These are phyloP conservation scores for Tricholoma flavovirens DNA, from an alignment of 768 basidiomycete species.

Conservation along the genomic window DNA sequence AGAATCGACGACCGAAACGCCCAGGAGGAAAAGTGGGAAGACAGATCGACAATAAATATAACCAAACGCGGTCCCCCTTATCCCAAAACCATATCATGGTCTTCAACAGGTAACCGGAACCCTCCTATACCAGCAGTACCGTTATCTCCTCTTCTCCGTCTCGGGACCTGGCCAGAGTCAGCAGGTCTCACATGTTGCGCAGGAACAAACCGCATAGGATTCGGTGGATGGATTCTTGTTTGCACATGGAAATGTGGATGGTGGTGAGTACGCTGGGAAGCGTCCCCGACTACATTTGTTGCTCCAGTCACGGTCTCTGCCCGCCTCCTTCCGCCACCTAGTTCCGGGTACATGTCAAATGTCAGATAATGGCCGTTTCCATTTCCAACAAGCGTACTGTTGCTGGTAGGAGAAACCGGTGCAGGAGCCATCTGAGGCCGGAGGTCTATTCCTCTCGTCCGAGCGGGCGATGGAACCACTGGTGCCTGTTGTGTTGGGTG, in stretches of 20 bases:
- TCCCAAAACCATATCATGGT: conserved; percentile 17
- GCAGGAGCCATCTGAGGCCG: background rate
- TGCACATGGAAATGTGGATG: conserved; percentile 4
- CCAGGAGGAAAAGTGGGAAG: background rate
- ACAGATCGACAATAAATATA: background rate
- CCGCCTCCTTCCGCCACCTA: conserved; percentile 2
- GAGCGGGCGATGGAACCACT: background rate
- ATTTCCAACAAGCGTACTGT: background rate
- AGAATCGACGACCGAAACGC: background rate
- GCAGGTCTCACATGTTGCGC: background rate
- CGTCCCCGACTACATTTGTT: background rate
- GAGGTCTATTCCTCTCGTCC: background rate
- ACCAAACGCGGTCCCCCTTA: conserved; percentile 1
- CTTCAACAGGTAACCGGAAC: conserved; percentile 7
- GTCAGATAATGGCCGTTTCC: background rate
- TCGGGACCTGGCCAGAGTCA: background rate
- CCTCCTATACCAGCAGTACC: background rate
- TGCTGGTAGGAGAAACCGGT: background rate
- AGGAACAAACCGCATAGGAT: conserved; percentile 3
- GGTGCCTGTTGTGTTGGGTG: background rate
- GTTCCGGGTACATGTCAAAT: background rate
- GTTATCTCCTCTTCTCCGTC: conserved; percentile 7
- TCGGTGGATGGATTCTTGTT: conserved; percentile 2
- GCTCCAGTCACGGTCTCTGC: conserved; percentile 8
- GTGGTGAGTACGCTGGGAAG: background rate